phyloP scores from a whole-genome alignment of 192 early-diverging fungal genomes.

The Backusella macrospora region DNA sequence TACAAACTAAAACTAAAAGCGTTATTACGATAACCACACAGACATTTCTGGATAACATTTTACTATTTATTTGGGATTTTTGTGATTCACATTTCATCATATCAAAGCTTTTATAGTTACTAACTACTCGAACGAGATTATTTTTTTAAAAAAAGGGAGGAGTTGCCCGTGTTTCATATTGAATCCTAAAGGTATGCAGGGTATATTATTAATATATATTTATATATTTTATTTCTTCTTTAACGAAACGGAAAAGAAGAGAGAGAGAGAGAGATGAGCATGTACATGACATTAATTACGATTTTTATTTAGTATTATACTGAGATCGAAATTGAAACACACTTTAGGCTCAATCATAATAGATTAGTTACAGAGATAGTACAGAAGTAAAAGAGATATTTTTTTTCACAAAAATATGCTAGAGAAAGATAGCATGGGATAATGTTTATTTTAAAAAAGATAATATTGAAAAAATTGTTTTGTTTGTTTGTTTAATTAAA shows the following conservation, averaged over 20 bases:
- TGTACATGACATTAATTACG: too few species aligned
- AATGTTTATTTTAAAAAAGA: background rate
- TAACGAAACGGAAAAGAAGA: background rate
- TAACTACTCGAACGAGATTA: background rate
- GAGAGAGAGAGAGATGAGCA: too few species aligned
- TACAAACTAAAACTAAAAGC: background rate
- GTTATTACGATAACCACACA: background rate
- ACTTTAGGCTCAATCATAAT: background rate
- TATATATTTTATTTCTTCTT: background rate
- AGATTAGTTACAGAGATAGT: background rate
- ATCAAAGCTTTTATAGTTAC: background rate
- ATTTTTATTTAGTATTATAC: background rate
- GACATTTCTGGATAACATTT: background rate
- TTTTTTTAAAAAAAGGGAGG: background rate
- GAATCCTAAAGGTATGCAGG: background rate
- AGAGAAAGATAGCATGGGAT: background rate
- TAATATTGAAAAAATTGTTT: background rate
- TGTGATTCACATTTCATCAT: constrained; percentile 14
- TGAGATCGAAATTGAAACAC: constrained; percentile 7
- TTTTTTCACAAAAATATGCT: background rate
- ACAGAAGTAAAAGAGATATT: constrained; percentile 3
- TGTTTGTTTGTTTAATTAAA: background rate
- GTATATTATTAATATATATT: background rate
- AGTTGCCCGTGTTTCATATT: background rate
- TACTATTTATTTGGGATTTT: background rate